Evolutionary conservation across 2,329 filamentous ascomycete genomes (phyloP).

Genomic region (Pseudofabraea citricarpa): DNA sequence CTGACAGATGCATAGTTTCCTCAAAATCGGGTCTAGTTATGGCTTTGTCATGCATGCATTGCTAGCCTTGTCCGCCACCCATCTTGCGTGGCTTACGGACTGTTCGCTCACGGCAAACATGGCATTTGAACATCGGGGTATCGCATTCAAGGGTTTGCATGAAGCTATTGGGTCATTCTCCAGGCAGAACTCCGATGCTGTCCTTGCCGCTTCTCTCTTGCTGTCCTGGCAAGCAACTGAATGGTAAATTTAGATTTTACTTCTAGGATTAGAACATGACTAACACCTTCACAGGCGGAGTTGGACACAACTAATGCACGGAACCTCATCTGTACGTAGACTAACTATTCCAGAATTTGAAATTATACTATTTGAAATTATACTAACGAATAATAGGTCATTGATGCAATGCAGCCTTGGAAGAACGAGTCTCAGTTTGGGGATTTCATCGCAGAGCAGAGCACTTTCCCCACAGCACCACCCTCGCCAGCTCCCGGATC

Average conservation of each 20-base stretch:
- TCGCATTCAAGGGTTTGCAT: constrained; percentile 82
- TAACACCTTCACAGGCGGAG: constrained; percentile 62
- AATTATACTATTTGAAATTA: constrained; percentile 2
- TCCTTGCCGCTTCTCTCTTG: constrained; percentile 85
- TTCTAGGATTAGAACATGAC: too few relatives aligned
- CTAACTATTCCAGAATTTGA: constrained; percentile 3
- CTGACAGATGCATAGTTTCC: constrained; percentile 53
- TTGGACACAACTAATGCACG: constrained; percentile 91
- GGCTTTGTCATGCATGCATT: constrained; percentile 92
- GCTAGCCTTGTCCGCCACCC: constrained; percentile 89
- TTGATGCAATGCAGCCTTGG: constrained; percentile 88
- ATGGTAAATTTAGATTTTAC: constrained; percentile 60
- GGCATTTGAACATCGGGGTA: constrained; percentile 81
- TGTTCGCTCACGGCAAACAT: constrained; percentile 83
- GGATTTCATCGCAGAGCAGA: constrained; percentile 76
- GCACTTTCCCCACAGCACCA: constrained; percentile 64
- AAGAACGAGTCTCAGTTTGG: constrained; percentile 84
- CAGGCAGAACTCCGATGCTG: constrained; percentile 80
- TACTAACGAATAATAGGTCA: too few relatives aligned
- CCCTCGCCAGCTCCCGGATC: constrained; percentile 57
- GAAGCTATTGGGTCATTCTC: constrained; percentile 84
- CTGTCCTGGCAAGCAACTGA: constrained; percentile 95
- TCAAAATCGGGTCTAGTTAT: constrained; percentile 76
- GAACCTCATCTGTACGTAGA: constrained; percentile 80
- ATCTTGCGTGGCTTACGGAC: constrained; percentile 84